These are phyloP conservation scores for Ascochyta clinopodiicola DNA, from an alignment of 2,329 filamentous ascomycete genomes.

Conservation along the genomic window DNA sequence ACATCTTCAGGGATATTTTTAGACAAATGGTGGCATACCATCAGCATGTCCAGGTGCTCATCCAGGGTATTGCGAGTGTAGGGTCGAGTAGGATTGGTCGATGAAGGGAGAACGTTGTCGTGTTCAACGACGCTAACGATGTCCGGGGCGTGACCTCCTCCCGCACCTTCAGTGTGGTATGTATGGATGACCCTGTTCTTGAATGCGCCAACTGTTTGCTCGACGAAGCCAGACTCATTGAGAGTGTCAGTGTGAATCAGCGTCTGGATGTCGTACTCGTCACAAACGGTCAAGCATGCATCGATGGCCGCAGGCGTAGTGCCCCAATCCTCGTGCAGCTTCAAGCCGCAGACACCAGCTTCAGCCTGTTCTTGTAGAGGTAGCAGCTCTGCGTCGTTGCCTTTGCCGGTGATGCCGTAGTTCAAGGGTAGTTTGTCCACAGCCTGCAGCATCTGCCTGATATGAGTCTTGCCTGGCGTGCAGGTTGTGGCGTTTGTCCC, in stretches of 20 bases:
- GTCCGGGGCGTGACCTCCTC: slow-evolving; percentile 92
- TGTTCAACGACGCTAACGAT: slow-evolving; percentile 94
- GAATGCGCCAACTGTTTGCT: slow-evolving; percentile 86
- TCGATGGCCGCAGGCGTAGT: slow-evolving; percentile 91
- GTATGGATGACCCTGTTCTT: slow-evolving; percentile 90
- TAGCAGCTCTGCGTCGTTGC: slow-evolving; percentile 76
- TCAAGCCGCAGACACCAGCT: slow-evolving; percentile 88
- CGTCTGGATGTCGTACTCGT: slow-evolving; percentile 90
- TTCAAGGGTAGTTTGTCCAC: slow-evolving; percentile 84
- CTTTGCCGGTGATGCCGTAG: slow-evolving; percentile 89
- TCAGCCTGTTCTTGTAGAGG: slow-evolving; percentile 80
- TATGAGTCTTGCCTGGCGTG: slow-evolving; percentile 83
- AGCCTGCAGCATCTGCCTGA: slow-evolving; percentile 89
- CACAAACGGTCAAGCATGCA: slow-evolving; percentile 78
- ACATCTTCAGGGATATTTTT: slow-evolving; percentile 95
- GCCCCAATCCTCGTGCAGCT: slow-evolving; percentile 97
- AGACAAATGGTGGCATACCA: slow-evolving; percentile 95
- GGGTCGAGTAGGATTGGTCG: slow-evolving; percentile 90
- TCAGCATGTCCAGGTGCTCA: slow-evolving; percentile 97
- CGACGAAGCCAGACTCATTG: slow-evolving; percentile 97
- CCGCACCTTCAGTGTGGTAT: slow-evolving; percentile 95
- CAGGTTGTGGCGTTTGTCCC: slow-evolving; percentile 93
- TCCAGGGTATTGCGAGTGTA: slow-evolving; percentile 92
- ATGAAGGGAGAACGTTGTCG: slow-evolving; percentile 84
- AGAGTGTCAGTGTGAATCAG: slow-evolving; percentile 95